Percentiles rank a stretch among this genome's conserved stretches.
Conservation (phyloP, 176 grass and related monocot genomes). For the Eragrostis curvula region DNA sequence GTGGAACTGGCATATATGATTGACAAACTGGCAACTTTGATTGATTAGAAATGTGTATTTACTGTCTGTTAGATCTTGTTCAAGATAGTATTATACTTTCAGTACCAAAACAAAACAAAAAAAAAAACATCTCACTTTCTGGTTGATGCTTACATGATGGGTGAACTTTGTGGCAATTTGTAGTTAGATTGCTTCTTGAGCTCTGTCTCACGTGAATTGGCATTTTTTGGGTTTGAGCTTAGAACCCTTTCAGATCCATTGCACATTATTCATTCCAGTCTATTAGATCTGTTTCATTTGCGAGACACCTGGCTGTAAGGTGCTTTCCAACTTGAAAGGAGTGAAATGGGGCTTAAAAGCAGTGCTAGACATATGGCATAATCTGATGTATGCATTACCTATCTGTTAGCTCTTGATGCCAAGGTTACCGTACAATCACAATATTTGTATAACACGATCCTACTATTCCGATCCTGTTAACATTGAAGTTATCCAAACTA, state of each 20-base stretch:
- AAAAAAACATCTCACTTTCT: not conserved
- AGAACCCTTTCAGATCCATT: not conserved
- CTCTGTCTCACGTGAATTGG: not conserved
- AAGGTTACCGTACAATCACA: not conserved
- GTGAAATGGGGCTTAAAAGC: conserved; percentile 4
- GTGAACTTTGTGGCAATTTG: conserved; percentile 10
- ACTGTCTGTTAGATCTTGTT: not conserved
- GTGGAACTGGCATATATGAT: not conserved
- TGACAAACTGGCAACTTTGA: not conserved
- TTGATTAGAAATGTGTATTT: not conserved
- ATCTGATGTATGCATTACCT: not conserved
- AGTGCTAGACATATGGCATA: not conserved
- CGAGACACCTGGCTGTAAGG: not conserved
- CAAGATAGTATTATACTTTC: not conserved
- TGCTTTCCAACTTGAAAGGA: not conserved
- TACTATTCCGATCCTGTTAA: not conserved
- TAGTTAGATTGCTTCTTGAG: conserved; percentile 18
- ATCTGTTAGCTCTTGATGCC: not conserved
- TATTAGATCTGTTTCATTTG: not conserved
- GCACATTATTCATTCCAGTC: not conserved
- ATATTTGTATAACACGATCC: no score
- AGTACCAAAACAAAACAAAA: no score
- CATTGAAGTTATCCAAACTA: no score
- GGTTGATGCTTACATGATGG: conserved; percentile 11
- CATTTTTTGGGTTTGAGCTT: not conserved